A percentile compares a stretch with the other conserved stretches of the same genome.
Evolutionary conservation across 768 basidiomycete genomes (phyloP).

Genomic region (Mycena metata): DNA sequence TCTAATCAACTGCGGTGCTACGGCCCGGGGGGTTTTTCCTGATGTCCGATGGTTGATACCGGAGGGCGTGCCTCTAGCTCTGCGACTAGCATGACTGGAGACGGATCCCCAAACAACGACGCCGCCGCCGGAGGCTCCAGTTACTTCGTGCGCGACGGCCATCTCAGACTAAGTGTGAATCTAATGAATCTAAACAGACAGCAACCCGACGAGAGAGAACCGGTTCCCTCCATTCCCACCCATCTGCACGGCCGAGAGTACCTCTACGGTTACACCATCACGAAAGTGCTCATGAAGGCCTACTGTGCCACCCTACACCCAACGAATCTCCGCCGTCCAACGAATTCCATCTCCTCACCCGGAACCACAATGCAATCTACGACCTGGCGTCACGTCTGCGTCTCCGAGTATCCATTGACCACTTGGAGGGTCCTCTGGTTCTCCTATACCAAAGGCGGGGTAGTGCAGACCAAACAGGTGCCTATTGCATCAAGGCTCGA

Average conservation of each 20-base stretch:
- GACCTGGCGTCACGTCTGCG: not conserved
- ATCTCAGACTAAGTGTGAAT: too few species aligned
- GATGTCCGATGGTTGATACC: too few species aligned
- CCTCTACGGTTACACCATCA: conserved; percentile 22
- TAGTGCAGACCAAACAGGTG: conserved; percentile 21
- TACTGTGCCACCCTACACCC: conserved; percentile 3
- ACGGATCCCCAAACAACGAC: too few species aligned
- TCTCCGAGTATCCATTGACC: not conserved
- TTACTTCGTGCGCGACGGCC: too few species aligned
- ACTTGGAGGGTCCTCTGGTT: conserved; percentile 18
- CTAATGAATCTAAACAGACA: too few species aligned
- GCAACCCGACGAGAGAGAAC: conserved; percentile 18
- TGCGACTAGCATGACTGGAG: too few species aligned
- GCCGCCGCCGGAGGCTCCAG: too few species aligned
- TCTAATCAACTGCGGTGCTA: too few species aligned
- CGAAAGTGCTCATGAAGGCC: conserved; percentile 12
- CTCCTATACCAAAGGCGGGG: conserved; percentile 20
- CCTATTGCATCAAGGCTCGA: conserved; percentile 14
- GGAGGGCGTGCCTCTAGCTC: too few species aligned
- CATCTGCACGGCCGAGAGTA: conserved; percentile 14
- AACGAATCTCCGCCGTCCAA: not conserved
- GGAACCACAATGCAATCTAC: not conserved
- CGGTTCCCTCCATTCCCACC: conserved; percentile 16
- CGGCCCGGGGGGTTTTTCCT: too few species aligned
- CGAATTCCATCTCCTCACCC: not conserved